Conservation (phyloP, 345 rosid genomes). For the Litchi chinensis region DNA sequence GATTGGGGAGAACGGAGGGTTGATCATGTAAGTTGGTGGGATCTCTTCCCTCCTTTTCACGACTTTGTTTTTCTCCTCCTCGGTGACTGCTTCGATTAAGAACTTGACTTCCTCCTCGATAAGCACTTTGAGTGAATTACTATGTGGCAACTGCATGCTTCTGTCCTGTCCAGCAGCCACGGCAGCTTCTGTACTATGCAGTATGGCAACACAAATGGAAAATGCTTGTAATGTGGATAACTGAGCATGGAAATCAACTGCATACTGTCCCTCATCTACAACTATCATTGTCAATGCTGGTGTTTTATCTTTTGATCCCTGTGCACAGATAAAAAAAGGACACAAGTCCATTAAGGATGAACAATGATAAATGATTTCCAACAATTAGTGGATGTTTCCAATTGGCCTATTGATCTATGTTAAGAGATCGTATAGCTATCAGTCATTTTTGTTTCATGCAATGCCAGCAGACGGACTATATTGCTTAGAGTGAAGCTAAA, state of each 20-base stretch:
- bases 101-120: slow-evolving; percentile 74
- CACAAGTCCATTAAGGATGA: background rate
- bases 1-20: slow-evolving; percentile 93
- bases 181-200: slow-evolving; percentile 54
- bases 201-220: slow-evolving; percentile 75
- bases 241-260: slow-evolving; percentile 84
- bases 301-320: slow-evolving; percentile 75
- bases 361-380: background rate
- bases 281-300: slow-evolving; percentile 70
- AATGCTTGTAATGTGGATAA: slow-evolving; percentile 89
- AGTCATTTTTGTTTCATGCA: background rate
- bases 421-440: background rate
- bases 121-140: slow-evolving; percentile 62
- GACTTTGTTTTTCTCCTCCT: slow-evolving; percentile 53
- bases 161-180: slow-evolving; percentile 30
- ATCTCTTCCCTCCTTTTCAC: slow-evolving; percentile 42
- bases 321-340: background rate
- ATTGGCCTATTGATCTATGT: background rate
- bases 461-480: background rate
- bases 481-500: too few species aligned
- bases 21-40: slow-evolving; percentile 59
- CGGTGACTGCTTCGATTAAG: slow-evolving; percentile 60
- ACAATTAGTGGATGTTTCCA: slow-evolving; percentile 7
- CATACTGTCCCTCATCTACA: slow-evolving; percentile 66
- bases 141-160: slow-evolving; percentile 38